Evolutionary conservation across 2,329 filamentous ascomycete genomes (phyloP).

Genomic region (Colletotrichum siamense): DNA sequence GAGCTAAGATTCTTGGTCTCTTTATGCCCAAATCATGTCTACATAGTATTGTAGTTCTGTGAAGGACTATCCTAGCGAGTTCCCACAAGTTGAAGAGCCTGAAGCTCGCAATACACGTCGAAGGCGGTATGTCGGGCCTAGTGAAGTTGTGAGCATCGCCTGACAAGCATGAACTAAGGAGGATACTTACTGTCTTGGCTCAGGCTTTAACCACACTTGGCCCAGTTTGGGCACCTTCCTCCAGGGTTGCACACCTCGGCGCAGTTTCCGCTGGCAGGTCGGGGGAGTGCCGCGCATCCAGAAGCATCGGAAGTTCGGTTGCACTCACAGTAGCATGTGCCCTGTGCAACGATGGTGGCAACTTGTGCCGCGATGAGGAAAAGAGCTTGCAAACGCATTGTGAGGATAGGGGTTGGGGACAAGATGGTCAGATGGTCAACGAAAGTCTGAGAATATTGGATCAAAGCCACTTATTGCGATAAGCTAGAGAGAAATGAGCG

Average conservation of each 20-base stretch:
- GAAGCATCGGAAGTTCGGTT: background rate
- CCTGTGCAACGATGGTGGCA: background rate
- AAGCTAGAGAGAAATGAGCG: background rate
- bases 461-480: background rate
- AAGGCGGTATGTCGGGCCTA: background rate
- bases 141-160: too few relatives aligned
- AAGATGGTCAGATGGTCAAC: background rate
- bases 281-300: background rate
- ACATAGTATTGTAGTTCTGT: background rate
- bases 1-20: too few relatives aligned
- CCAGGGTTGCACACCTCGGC: background rate
- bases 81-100: background rate
- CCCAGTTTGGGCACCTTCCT: background rate
- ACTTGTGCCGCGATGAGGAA: background rate
- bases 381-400: background rate
- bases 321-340: background rate
- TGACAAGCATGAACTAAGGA: background rate
- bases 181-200: background rate
- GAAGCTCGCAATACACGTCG: background rate
- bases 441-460: background rate
- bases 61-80: background rate
- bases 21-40: too few relatives aligned
- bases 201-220: accelerated
- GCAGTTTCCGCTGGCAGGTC: background rate
- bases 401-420: accelerated